phyloP scores from a whole-genome alignment of 2,329 filamentous ascomycete species.

The Scedosporium minutisporum region DNA sequence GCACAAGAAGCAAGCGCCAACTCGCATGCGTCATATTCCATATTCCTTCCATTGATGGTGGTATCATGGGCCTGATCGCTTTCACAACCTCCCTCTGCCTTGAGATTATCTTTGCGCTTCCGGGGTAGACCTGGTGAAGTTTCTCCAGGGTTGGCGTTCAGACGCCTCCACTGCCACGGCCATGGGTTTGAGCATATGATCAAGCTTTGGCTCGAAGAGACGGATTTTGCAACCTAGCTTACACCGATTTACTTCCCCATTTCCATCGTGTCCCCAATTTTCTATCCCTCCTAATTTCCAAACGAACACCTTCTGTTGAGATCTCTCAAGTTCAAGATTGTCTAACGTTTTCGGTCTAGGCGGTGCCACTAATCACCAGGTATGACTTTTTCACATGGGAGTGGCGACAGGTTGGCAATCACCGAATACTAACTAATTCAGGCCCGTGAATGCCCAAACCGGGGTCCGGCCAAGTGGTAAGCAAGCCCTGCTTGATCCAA shows the following conservation, averaged over 20 bases:
- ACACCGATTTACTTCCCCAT: background rate
- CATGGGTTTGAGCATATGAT: too few species aligned
- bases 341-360: slow-evolving; percentile 35
- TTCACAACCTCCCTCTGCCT: too few species aligned
- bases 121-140: too few species aligned
- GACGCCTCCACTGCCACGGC: too few species aligned
- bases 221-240: background rate
- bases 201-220: too few species aligned
- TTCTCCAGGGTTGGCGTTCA: too few species aligned
- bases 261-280: background rate
- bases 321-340: slow-evolving; percentile 7
- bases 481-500: slow-evolving; percentile 29
- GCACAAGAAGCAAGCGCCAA: background rate
- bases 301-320: slow-evolving; percentile 1
- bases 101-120: too few species aligned
- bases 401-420: slow-evolving; percentile 11
- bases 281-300: background rate
- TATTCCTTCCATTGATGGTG: too few species aligned
- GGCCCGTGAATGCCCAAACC: slow-evolving; percentile 81
- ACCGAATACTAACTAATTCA: slow-evolving; percentile 23
- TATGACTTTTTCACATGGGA: slow-evolving; percentile 30
- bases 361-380: slow-evolving; percentile 66
- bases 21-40: too few species aligned
- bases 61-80: too few species aligned
- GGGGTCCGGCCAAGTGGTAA: slow-evolving; percentile 74